phyloP scores from a whole-genome alignment of 83 land plant genomes.

The Thuja plicata region DNA sequence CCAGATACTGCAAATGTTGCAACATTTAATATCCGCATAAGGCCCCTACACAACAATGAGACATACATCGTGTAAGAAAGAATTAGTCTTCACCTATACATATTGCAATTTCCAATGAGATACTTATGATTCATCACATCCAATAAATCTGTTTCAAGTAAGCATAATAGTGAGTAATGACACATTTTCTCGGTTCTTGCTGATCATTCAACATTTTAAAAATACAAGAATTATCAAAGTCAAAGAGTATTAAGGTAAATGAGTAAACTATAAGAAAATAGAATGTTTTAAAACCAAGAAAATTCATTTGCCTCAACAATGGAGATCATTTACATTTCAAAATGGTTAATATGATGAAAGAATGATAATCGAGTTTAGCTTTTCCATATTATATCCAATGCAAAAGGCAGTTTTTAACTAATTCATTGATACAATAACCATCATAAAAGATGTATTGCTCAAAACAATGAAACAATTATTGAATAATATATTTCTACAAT shows the following conservation, averaged over 20 bases:
- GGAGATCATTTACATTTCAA: background rate
- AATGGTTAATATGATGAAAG: background rate
- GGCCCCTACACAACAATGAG: slow-evolving; percentile 39
- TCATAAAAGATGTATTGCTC: background rate
- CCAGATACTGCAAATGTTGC: slow-evolving; percentile 95
- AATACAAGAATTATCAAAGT: background rate
- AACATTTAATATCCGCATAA: slow-evolving; percentile 70
- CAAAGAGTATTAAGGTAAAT: background rate
- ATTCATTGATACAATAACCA: background rate
- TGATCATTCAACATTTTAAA: background rate
- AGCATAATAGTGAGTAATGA: background rate
- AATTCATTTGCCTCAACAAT: background rate
- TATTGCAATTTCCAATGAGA: background rate
- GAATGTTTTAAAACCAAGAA: background rate
- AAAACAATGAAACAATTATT: background rate
- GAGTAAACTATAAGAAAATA: background rate
- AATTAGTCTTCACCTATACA: background rate
- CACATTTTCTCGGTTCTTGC: background rate
- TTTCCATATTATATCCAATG: background rate
- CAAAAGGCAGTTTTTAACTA: background rate
- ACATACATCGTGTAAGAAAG: background rate
- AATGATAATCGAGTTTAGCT: background rate
- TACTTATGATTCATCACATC: background rate
- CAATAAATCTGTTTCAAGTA: background rate
- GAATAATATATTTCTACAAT: background rate